phyloP scores from a whole-genome alignment of 257 asterid genomes.

The Przewalskia tangutica region DNA sequence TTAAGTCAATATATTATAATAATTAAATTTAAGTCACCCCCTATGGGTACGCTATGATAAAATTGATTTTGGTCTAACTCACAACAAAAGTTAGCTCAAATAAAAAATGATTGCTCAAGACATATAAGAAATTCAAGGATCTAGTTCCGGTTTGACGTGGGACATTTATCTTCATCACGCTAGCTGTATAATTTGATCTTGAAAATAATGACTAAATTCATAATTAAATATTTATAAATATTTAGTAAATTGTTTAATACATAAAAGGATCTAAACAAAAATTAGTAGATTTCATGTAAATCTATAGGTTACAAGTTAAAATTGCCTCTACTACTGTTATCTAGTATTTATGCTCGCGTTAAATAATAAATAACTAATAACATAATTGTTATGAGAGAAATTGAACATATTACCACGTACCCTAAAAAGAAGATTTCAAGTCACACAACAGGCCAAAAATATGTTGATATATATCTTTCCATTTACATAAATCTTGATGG shows the following conservation, averaged over 20 bases:
- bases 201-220: neutral
- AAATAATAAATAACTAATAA: too few species aligned
- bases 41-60: too few species aligned
- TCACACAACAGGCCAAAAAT: neutral
- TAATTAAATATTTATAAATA: neutral
- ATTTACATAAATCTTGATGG: neutral
- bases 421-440: neutral
- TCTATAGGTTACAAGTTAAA: neutral
- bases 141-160: too few species aligned
- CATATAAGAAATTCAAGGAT: too few species aligned
- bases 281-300: neutral
- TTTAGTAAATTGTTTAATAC: neutral
- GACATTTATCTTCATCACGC: too few species aligned
- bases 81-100: too few species aligned
- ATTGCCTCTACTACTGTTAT: neutral
- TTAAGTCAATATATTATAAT: too few species aligned
- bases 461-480: neutral
- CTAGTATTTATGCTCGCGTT: neutral
- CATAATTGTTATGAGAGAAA: too few species aligned
- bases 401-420: too few species aligned
- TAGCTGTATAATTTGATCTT: too few species aligned
- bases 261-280: neutral
- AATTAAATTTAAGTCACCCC: neutral
- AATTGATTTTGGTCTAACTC: too few species aligned
- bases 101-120: too few species aligned